These are phyloP conservation scores for Dothistroma septosporum DNA, from an alignment of 2,329 filamentous ascomycete genomes.

Conservation along the genomic window DNA sequence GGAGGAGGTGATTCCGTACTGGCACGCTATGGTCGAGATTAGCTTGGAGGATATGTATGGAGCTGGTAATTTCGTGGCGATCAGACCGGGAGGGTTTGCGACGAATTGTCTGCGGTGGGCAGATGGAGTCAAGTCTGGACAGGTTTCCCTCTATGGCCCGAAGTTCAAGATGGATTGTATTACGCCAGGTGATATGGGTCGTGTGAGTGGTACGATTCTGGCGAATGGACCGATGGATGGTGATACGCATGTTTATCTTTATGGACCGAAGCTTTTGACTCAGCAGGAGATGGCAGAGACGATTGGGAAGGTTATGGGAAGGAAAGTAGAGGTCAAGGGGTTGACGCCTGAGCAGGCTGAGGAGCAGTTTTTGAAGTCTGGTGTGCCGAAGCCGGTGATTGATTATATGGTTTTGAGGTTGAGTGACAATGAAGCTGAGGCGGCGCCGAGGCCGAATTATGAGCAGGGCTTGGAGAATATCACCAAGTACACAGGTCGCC, in stretches of 20 bases:
- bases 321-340: conserved; percentile 30
- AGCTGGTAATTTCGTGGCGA: conserved; percentile 35
- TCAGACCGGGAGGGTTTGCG: conserved; percentile 45
- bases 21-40: conserved; percentile 46
- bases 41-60: conserved; percentile 43
- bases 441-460: conserved; percentile 7
- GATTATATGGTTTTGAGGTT: conserved; percentile 18
- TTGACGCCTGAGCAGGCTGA: conserved; percentile 24
- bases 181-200: conserved; percentile 45
- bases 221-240: conserved; percentile 31
- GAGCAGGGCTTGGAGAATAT: conserved; percentile 31
- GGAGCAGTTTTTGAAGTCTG: conserved; percentile 5
- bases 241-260: conserved; percentile 36
- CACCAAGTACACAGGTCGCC: conserved; percentile 32
- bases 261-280: conserved; percentile 37
- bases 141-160: conserved; percentile 34
- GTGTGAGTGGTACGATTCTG: conserved; percentile 41
- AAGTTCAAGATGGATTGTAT: conserved; percentile 40
- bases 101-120: conserved; percentile 40
- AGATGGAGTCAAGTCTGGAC: conserved; percentile 28
- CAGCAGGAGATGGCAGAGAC: conserved; percentile 29
- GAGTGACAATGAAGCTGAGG: conserved; percentile 5
- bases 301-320: conserved; percentile 34
- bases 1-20: conserved; percentile 36
- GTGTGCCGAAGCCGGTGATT: conserved; percentile 14